These are phyloP conservation scores for Chaetomium olivaceum DNA, from an alignment of 2,329 filamentous ascomycete species.

Conservation along the genomic window DNA sequence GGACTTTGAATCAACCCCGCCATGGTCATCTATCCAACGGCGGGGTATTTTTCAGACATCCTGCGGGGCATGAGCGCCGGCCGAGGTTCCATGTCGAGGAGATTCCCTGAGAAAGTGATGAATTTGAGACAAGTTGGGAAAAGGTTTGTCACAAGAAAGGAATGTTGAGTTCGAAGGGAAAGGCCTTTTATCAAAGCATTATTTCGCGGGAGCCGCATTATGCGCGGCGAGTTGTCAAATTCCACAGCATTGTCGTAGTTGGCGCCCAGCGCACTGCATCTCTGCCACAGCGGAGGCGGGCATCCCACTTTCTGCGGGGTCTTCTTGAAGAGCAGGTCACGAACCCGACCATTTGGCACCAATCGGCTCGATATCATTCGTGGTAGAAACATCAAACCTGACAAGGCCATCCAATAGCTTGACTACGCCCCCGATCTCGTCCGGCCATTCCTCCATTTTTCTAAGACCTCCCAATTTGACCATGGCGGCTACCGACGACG, in stretches of 20 bases:
- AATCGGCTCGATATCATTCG: conserved; percentile 1
- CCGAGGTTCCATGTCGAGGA: not conserved
- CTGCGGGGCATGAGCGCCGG: not conserved
- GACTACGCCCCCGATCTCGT: not conserved
- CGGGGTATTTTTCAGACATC: not conserved
- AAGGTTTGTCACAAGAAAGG: not conserved
- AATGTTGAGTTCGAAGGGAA: too few relatives aligned
- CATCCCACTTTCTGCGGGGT: conserved; percentile 18
- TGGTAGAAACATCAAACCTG: not conserved
- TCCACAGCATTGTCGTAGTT: not conserved
- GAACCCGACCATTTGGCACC: not conserved
- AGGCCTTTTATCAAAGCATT: not conserved
- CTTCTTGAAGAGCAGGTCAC: not conserved
- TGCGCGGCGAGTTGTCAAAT: not conserved
- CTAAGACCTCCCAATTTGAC: not conserved
- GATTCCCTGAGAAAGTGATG: not conserved
- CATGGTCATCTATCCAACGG: not conserved
- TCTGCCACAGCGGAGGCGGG: not conserved
- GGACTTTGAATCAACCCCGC: not conserved
- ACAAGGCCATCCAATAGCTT: not conserved
- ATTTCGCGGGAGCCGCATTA: conserved; percentile 9
- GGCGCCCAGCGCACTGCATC: not conserved
- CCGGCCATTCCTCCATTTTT: not conserved
- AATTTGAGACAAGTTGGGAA: not conserved
- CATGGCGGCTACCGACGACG: conserved; percentile 12